phyloP scores from a whole-genome alignment of 2,329 filamentous ascomycete species.

The Paramyrothecium sp. region DNA sequence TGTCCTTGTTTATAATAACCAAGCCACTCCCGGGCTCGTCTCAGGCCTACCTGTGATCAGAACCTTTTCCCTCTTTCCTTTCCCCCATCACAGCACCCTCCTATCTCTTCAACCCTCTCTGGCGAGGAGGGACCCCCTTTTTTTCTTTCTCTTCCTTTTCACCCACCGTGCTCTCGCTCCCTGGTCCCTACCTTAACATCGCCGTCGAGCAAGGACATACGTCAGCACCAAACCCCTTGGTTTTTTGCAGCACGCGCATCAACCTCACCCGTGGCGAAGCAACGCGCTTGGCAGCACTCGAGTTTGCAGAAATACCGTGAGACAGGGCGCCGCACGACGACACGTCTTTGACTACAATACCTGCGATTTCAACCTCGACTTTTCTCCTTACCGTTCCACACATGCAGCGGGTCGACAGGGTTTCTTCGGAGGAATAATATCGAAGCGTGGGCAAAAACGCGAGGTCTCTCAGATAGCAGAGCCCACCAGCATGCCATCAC shows the following conservation, averaged over 20 bases:
- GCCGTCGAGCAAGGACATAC: neutral
- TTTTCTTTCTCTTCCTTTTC: slow-evolving; percentile 11
- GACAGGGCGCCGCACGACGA: too few relatives aligned
- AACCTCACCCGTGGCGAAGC: neutral
- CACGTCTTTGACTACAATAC: too few relatives aligned
- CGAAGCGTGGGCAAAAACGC: neutral
- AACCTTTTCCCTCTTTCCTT: slow-evolving; percentile 13
- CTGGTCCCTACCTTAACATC: neutral
- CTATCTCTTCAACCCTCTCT: slow-evolving; percentile 6
- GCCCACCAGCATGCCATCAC: slow-evolving; percentile 38
- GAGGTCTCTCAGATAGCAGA: slow-evolving; percentile 15
- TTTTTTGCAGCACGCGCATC: neutral
- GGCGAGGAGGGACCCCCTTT: too few relatives aligned
- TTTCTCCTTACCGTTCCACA: neutral
- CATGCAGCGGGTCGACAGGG: neutral
- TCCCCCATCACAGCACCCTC: too few relatives aligned
- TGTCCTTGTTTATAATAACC: slow-evolving; percentile 3
- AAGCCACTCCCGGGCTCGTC: slow-evolving; percentile 7
- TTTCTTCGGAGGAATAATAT: neutral
- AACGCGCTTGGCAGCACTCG: neutral
- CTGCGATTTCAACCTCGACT: neutral
- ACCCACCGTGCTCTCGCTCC: slow-evolving; percentile 11
- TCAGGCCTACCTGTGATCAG: slow-evolving; percentile 26
- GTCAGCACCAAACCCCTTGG: too few relatives aligned
- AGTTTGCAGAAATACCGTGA: too few relatives aligned